Evolutionary conservation across 116 monocot genomes (phyloP), one percentile per base, ranked within the genome.

Genomic region (Trichopus zeylanicus): DNA sequence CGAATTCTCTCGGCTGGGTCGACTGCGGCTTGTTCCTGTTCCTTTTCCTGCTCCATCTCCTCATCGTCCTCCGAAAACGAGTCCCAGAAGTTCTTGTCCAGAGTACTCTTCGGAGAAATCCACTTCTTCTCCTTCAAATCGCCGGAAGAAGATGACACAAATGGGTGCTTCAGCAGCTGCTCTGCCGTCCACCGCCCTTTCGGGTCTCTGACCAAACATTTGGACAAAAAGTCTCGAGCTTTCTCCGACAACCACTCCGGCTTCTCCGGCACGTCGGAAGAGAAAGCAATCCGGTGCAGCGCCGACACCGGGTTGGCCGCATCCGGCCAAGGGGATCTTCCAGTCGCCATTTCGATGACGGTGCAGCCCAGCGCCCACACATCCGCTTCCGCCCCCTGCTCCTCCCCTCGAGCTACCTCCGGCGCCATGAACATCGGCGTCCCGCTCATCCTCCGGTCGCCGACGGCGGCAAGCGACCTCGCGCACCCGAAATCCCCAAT

Each of bases 301-400:
- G 46, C 59, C 1, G 73, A 30, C 3, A 74, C 18, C 5, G 74
- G 70, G 56, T 70, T 56, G 4, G 24, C 34, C 11, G 32, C 46
- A 20, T 62, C 81, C 2, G 69, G 67, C 91, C 86, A 92, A 1
- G 92, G 87, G 7, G 66, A 29, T 15, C 65, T 33, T 13, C 92
- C 92, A 16, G 76, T 81, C 26, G 67, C 78, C 92, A 92, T 92
- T 81, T 92, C 81, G 20, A 92, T 51, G 4, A 92, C 76, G 8
- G 78, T 78, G 78, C 92, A 92, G 0, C 92, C 92, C 5, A 81
- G 48, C 0, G 87, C 78, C 91, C 91, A 91, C 0, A 91, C 26
- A 37, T 91, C 87, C 5, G 80, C 74, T 12, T 55, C 56, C 12
- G 62, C 29, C 18, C 87, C 84, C 66, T 92, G 84, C 35, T 55